Percentiles rank a stretch among this genome's conserved stretches.
Conservation (phyloP, 176 grass and related monocot genomes). For the Zizania latifolia region DNA sequence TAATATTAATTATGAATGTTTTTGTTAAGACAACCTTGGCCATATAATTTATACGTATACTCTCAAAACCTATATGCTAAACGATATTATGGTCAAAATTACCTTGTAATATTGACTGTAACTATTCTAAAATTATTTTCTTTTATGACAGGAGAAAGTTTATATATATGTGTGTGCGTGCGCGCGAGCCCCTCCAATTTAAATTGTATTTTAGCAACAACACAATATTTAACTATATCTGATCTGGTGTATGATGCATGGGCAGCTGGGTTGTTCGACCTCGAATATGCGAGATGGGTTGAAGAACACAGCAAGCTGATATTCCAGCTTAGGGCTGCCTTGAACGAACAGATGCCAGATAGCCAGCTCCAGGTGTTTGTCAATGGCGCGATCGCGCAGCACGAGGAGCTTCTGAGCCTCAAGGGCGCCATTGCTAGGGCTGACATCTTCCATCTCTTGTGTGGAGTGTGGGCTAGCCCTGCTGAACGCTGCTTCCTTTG, state of each 20-base stretch:
- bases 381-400: conserved; percentile 41
- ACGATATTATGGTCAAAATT: no score
- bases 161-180: no score
- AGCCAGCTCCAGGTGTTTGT: conserved; percentile 55
- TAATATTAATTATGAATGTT: no score
- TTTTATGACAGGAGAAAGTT: no score
- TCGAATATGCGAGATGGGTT: conserved; percentile 69
- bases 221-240: no score
- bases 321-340: conserved; percentile 47
- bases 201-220: background rate
- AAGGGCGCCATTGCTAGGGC: conserved; percentile 40
- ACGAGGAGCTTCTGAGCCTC: conserved; percentile 44
- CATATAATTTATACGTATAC: no score
- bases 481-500: conserved; percentile 77
- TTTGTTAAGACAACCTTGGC: no score
- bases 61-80: no score
- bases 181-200: no score
- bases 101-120: no score
- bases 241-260: no score
- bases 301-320: conserved; percentile 68
- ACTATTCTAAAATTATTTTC: no score
- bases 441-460: conserved; percentile 70
- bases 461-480: conserved; percentile 58
- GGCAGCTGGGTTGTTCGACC: conserved; percentile 47
- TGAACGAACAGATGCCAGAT: conserved; percentile 51